A percentile compares a stretch with the other conserved stretches of the same genome.
phyloP scores from a whole-genome alignment of 371 early-diverging fungal species.

The Mortierella sp. region DNA sequence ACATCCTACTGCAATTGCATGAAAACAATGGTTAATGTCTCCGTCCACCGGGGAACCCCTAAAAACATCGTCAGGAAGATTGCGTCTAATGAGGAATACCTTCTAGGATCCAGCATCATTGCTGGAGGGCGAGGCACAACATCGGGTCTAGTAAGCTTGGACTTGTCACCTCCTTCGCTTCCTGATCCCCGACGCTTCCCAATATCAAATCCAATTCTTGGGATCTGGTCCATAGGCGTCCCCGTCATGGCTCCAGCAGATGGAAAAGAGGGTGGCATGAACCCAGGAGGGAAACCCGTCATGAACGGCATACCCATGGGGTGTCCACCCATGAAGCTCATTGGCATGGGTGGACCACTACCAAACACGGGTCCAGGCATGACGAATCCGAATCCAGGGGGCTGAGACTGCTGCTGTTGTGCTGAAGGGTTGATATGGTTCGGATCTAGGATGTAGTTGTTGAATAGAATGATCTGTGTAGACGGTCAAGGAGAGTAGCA shows the following conservation, averaged over 20 bases:
- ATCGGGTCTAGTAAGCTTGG: conserved; percentile 20
- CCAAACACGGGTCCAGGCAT: conserved; percentile 47
- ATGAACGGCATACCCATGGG: conserved; percentile 51
- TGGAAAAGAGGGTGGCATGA: conserved; percentile 45
- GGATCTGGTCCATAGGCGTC: conserved; percentile 75
- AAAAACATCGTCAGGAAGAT: too few species aligned
- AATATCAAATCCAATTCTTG: conserved; percentile 71
- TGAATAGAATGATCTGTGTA: conserved; percentile 72
- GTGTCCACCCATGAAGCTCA: conserved; percentile 40
- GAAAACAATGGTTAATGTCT: neutral
- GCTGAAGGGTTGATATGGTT: conserved; percentile 68
- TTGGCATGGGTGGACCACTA: conserved; percentile 40
- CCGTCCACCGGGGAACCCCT: too few species aligned
- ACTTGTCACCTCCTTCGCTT: conserved; percentile 23
- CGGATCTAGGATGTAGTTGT: conserved; percentile 89
- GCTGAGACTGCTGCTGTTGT: conserved; percentile 41
- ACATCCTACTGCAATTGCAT: conserved; percentile 21
- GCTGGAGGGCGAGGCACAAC: conserved; percentile 31
- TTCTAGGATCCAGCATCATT: conserved; percentile 48
- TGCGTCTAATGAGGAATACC: conserved; percentile 22
- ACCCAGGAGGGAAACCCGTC: conserved; percentile 45
- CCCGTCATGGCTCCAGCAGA: conserved; percentile 58
- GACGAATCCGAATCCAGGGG: conserved; percentile 36
- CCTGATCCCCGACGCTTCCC: conserved; percentile 44
- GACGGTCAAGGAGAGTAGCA: neutral